Conservation (phyloP, 1,284 basidiomycete species). For the Gomphus bonarii region DNA sequence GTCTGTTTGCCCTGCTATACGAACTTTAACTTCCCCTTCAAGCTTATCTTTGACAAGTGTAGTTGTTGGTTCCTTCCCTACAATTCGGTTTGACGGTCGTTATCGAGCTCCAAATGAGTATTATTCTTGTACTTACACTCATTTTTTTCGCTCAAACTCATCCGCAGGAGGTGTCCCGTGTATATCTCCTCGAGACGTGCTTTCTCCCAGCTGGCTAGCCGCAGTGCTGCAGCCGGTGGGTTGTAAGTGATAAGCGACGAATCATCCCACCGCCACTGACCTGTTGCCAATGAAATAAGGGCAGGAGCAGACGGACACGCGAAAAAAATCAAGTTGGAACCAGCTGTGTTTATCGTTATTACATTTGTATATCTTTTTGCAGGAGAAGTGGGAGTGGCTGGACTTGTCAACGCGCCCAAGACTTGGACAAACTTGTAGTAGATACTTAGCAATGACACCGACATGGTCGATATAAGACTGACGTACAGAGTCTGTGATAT, state of each 20-base stretch:
- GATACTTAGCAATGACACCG: neutral
- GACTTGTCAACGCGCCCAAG: constrained; percentile 59
- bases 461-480: neutral
- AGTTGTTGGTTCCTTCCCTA: constrained; percentile 56
- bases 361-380: constrained; percentile 64
- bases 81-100: constrained; percentile 2
- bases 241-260: neutral
- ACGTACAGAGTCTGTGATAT: constrained; percentile 79
- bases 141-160: constrained; percentile 41
- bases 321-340: constrained; percentile 84
- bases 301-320: constrained; percentile 67
- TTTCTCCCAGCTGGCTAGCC: constrained; percentile 92
- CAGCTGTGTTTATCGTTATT: constrained; percentile 90
- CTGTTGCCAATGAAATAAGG: constrained; percentile 80
- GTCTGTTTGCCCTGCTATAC: constrained; percentile 90
- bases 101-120: constrained; percentile 7
- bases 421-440: constrained; percentile 57
- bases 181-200: constrained; percentile 95
- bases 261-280: neutral
- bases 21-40: constrained; percentile 90
- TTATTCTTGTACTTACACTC: constrained; percentile 28
- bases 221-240: constrained; percentile 43
- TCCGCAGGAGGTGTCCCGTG: constrained; percentile 85
- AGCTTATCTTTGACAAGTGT: constrained; percentile 66
- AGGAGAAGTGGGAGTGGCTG: constrained; percentile 35